Percentiles rank a stretch among this genome's conserved stretches.
Evolutionary conservation across 345 rosid species (phyloP).

Genomic region (Limnanthes douglasii): DNA sequence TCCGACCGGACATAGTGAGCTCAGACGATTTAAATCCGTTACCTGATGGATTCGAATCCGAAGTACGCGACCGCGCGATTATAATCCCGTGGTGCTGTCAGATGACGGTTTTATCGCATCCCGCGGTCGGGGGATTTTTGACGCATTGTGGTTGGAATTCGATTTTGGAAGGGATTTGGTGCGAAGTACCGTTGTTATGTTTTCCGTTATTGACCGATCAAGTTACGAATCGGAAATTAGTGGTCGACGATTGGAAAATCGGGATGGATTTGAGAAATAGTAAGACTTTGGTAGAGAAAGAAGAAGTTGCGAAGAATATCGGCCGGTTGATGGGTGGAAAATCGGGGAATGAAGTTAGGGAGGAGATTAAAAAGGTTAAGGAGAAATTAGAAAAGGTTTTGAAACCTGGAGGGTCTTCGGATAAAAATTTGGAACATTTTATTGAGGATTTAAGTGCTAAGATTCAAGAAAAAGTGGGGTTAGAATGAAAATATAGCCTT

Average conservation of each 20-base stretch:
- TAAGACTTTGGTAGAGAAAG: constrained; percentile 13
- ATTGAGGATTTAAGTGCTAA: constrained; percentile 19
- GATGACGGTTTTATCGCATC: constrained; percentile 34
- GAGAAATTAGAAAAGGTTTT: constrained; percentile 27
- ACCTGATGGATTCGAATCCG: constrained; percentile 32
- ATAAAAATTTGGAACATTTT: constrained; percentile 25
- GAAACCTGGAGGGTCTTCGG: constrained; percentile 29
- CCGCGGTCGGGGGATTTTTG: constrained; percentile 60
- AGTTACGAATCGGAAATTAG: constrained; percentile 65
- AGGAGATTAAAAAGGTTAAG: constrained; percentile 23
- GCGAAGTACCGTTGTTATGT: constrained; percentile 49
- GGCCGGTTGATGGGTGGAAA: constrained; percentile 35
- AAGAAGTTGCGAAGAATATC: constrained; percentile 27
- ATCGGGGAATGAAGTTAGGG: constrained; percentile 17
- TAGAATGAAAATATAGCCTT: too few relatives aligned
- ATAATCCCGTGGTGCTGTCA: constrained; percentile 74
- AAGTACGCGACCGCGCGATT: constrained; percentile 26
- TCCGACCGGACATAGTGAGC: constrained; percentile 64
- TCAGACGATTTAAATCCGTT: constrained; percentile 36
- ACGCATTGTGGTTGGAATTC: constrained; percentile 93
- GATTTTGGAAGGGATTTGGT: constrained; percentile 53
- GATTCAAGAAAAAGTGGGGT: constrained; percentile 7
- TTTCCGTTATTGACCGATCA: constrained; percentile 70
- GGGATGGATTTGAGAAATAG: constrained; percentile 45
- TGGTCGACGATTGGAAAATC: constrained; percentile 69